Base-by-base conservation (phyloP, 805 yeast species). In the Candida incommunis region DNA sequence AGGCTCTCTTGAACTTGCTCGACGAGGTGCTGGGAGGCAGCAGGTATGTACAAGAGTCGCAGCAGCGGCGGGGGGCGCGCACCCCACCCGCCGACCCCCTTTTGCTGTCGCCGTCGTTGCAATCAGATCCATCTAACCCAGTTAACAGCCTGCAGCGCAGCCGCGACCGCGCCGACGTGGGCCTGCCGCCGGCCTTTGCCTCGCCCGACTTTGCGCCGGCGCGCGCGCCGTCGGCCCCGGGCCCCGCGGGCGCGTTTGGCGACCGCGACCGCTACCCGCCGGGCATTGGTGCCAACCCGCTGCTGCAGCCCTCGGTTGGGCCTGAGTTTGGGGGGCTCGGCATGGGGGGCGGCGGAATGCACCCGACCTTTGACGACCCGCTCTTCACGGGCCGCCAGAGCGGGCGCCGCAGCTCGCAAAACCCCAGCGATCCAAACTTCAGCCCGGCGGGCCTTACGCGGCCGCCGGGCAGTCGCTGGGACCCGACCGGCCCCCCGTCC, bases 391-490 rank as follows among this genome's bases (percentile, higher is more conserved):
- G 54, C 27, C 45, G 46, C 3, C 44, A 48, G 13, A 43, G 46
- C 15, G 44, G 48, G 2, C 43, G 26, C 7, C n/a, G n/a, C n/a
- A n/a, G n/a, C n/a, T 25, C 27, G 7, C 7, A 9, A 9, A 13
- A 25, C 13, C 54, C 46, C 16, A 47, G 44, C 18, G 46, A 45
- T 23, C 22, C 40, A 13, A 15, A 31, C n/a, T 42, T 34, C 20
- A 50, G 44, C 22, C 50, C 53, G 13, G 53, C 52, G 9, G 55
- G 53, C 13, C 23, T 53, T 24, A 46, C 52, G 23, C 46, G 56
- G n/a, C 66, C 68, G 3, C 63, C 63, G 2, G 68, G 68, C 3
- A 58, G 66, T 11, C 48, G 68, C 21, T 64, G 59, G 58, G 68
- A 64, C 42, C 61, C 63, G 21, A 58, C 63, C 27, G 51, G 53